Conservation (phyloP, 2,329 filamentous ascomycete species). For the Knufia petricola region DNA sequence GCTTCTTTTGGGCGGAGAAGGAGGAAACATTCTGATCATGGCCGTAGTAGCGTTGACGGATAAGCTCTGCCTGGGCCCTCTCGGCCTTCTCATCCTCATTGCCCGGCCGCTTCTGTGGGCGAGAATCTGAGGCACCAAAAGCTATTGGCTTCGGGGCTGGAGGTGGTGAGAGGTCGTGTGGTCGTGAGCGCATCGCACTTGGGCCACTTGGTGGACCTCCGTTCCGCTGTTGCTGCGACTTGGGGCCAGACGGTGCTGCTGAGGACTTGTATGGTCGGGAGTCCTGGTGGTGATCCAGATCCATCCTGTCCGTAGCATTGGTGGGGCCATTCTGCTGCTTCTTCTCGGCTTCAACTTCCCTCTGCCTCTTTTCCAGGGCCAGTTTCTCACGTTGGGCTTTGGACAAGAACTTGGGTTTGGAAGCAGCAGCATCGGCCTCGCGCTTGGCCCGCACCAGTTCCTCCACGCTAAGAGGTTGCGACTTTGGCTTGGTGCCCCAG, state of each 20-base stretch:
- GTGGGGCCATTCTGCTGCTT: slow-evolving; percentile 28
- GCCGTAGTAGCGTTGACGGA: slow-evolving; percentile 80
- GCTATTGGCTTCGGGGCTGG: slow-evolving; percentile 35
- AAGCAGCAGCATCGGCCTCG: slow-evolving; percentile 70
- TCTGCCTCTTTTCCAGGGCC: slow-evolving; percentile 65
- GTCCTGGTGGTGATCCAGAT: neutral
- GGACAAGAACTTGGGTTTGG: slow-evolving; percentile 80
- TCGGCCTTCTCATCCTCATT: slow-evolving; percentile 41
- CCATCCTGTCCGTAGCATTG: slow-evolving; percentile 5
- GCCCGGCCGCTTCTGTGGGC: slow-evolving; percentile 35
- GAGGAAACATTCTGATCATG: slow-evolving; percentile 76
- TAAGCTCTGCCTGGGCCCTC: slow-evolving; percentile 62
- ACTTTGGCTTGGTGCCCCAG: slow-evolving; percentile 37
- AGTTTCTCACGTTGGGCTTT: slow-evolving; percentile 73
- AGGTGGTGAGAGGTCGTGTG: slow-evolving; percentile 46
- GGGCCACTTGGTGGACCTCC: slow-evolving; percentile 41
- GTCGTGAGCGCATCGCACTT: slow-evolving; percentile 39
- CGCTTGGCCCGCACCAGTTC: slow-evolving; percentile 78
- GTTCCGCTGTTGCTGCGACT: slow-evolving; percentile 50
- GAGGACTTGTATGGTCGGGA: slow-evolving; percentile 16
- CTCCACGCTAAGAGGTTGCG: slow-evolving; percentile 65
- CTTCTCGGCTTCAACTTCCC: slow-evolving; percentile 57
- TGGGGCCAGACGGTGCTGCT: slow-evolving; percentile 63
- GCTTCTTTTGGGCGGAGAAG: slow-evolving; percentile 93
- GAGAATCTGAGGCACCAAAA: slow-evolving; percentile 29